Evolutionary conservation across 2,329 filamentous ascomycete species (phyloP), one percentile per base, ranked within the genome.

Genomic region (Exophiala xenobiotica): DNA sequence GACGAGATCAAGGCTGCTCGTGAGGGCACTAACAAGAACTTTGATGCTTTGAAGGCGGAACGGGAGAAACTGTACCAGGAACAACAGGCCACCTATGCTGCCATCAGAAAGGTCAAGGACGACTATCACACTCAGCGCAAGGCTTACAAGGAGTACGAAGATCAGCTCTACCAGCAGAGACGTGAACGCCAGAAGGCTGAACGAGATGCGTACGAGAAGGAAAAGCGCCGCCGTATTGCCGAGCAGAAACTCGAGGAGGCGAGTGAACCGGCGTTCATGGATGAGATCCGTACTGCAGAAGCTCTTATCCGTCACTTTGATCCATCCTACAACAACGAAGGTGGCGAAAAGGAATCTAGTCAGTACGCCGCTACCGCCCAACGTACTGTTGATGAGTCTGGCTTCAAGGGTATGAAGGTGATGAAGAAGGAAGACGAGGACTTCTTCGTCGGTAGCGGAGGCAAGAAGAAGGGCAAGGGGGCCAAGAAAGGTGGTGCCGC

Each of bases 241-340:
- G 76, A 79, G 63, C 78, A 78, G 65, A 76, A 76, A 64, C 66
- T 77, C 22, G 74, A 77, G 62, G 74, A 77, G 62, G 74, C 69
- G 51, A 72, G 68, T 23, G 86, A 89, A 64, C 90, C 87, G 12
- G 93, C 93, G 46, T 99, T 90, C 77, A 79, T 89, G 40, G 90
- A 96, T 63, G 90, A 99, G 76, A 96, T 99, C 66, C 82, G 90
- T 64, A 87, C 87, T 46, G 88, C 90, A 57, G 88, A 93, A 74
- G 87, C 85, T 68, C 79, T 99, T 39, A 88, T 97, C 63, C 85
- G 86, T 62, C 92, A 92, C 79, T 92, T 97, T 62, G 91, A 97
- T 70, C 92, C 92, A 1, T 81, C 68, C 79, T 67, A 88, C 87
- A 73, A 88, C 87, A 54, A 80, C 80, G 56, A 77, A 78, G 70